Percentiles rank a stretch among this genome's conserved stretches.
Conservation (phyloP, 257 asterid species). For the Lantana camara region DNA sequence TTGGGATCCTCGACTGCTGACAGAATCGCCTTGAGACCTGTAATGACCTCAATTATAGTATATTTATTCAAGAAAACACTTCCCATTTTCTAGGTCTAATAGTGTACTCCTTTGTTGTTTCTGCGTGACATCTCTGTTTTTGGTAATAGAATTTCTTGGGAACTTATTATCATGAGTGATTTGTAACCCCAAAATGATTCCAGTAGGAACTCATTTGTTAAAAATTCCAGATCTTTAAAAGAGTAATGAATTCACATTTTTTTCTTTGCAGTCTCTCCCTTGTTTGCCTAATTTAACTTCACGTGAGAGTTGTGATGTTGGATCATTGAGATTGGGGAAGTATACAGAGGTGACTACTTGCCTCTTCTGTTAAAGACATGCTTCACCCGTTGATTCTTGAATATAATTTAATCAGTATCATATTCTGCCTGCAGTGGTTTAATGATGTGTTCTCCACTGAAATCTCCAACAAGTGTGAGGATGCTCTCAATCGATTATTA, state of each 20-base stretch:
- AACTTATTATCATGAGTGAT: conserved; percentile 16
- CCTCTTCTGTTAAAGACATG: conserved; percentile 21
- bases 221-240: conserved; percentile 12
- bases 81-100: neutral
- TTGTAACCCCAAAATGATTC: conserved; percentile 17
- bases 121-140: too few species aligned
- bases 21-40: conserved; percentile 77
- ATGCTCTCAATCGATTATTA: conserved; percentile 65
- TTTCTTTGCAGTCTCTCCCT: conserved; percentile 71
- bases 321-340: conserved; percentile 74
- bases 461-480: conserved; percentile 78
- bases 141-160: conserved; percentile 11
- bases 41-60: conserved; percentile 40
- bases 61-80: conserved; percentile 10
- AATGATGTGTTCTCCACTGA: conserved; percentile 92
- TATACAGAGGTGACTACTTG: conserved; percentile 72
- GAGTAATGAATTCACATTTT: conserved; percentile 20
- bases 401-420: conserved; percentile 22
- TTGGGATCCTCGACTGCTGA: conserved; percentile 79
- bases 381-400: conserved; percentile 19
- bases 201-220: conserved; percentile 13
- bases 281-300: conserved; percentile 77
- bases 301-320: conserved; percentile 43
- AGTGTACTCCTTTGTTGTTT: conserved; percentile 4
- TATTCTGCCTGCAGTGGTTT: conserved; percentile 69